These are phyloP conservation scores for Vitis labrusca DNA, from an alignment of 164 flowering plant species.

Conservation along the genomic window DNA sequence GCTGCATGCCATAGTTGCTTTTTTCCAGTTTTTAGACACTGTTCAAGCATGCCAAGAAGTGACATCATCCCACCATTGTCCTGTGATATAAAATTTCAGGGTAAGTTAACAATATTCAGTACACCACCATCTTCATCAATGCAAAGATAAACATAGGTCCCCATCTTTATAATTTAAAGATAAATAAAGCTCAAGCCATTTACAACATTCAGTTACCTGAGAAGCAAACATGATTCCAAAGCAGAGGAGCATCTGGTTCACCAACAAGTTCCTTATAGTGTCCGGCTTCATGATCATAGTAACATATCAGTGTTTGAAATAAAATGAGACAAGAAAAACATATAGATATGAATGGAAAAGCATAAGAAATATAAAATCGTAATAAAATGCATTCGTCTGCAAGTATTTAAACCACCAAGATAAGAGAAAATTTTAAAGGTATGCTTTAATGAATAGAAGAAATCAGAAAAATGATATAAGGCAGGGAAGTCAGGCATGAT, in stretches of 20 bases:
- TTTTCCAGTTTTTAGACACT: slow-evolving; percentile 80
- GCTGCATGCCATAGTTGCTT: slow-evolving; percentile 78
- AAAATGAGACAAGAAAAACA: neutral
- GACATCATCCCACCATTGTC: slow-evolving; percentile 70
- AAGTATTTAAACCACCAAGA: neutral
- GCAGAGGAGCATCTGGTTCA: slow-evolving; percentile 92
- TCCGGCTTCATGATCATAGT: slow-evolving; percentile 73
- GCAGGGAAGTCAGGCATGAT: neutral
- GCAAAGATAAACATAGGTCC: neutral
- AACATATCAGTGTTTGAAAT: slow-evolving; percentile 9
- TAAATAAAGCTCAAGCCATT: neutral
- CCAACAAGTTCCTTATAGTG: slow-evolving; percentile 73
- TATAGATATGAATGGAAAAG: neutral
- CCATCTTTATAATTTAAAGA: neutral
- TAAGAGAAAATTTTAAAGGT: neutral
- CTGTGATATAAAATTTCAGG: slow-evolving; percentile 37
- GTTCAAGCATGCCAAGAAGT: slow-evolving; percentile 81
- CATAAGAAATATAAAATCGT: neutral
- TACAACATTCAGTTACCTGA: slow-evolving; percentile 49
- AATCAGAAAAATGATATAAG: neutral
- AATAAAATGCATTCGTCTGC: neutral
- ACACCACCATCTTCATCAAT: slow-evolving; percentile 5
- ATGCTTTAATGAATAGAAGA: neutral
- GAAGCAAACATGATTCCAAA: slow-evolving; percentile 85
- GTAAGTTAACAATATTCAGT: neutral